Percentiles rank a stretch among this genome's conserved stretches.
Evolutionary conservation across 352 stramenopile species (phyloP).

Genomic region (Globisporangium nodosum): DNA sequence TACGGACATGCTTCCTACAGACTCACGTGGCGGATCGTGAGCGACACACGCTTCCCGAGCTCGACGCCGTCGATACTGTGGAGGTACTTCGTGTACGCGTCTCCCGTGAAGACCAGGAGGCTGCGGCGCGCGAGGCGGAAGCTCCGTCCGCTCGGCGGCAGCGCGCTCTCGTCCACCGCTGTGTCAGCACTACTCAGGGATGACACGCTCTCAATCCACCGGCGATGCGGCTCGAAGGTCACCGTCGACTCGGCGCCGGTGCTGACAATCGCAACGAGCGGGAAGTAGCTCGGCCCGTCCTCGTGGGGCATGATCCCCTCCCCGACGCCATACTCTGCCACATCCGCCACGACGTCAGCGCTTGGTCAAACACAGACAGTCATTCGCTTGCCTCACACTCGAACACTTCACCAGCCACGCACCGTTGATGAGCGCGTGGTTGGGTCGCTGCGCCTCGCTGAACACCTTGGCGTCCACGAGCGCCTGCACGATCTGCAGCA

Average conservation of each 20-base stretch:
- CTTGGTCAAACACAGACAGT: not conserved
- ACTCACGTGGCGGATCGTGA: slow-evolving; percentile 53
- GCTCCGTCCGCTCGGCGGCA: slow-evolving; percentile 3
- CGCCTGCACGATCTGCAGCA: slow-evolving; percentile 40
- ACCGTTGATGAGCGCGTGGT: slow-evolving; percentile 76
- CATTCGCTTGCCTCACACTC: not conserved
- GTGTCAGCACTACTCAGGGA: not conserved
- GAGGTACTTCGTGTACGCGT: slow-evolving; percentile 52
- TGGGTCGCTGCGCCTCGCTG: slow-evolving; percentile 34
- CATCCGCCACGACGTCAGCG: not conserved
- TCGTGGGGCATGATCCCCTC: slow-evolving; percentile 69
- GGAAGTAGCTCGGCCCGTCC: slow-evolving; percentile 63
- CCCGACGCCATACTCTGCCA: slow-evolving; percentile 51
- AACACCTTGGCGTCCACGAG: slow-evolving; percentile 54
- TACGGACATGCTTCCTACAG: not conserved
- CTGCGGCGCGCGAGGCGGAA: slow-evolving; percentile 46
- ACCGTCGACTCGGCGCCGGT: slow-evolving; percentile 45
- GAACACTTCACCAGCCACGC: not conserved
- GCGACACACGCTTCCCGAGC: slow-evolving; percentile 38
- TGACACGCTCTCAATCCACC: slow-evolving; percentile 7
- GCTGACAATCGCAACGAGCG: slow-evolving; percentile 65
- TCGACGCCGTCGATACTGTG: slow-evolving; percentile 59
- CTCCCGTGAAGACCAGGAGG: slow-evolving; percentile 47
- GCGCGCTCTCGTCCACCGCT: not conserved
- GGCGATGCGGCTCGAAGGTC: slow-evolving; percentile 54